phyloP scores from a whole-genome alignment of 495 filamentous ascomycete species.

The Cercophora sp. region DNA sequence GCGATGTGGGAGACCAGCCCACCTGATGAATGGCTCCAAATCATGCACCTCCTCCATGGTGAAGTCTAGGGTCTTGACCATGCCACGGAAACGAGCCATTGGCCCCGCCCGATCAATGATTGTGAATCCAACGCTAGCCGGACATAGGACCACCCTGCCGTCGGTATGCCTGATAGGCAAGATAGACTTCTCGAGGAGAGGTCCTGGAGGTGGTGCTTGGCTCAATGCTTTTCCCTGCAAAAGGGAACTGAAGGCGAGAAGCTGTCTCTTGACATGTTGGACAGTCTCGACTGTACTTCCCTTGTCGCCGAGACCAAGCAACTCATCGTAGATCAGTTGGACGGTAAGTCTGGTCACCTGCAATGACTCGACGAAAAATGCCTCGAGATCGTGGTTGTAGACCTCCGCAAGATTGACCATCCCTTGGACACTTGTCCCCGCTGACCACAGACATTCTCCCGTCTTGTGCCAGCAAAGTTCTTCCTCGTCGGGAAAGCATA shows the following conservation, averaged over 20 bases:
- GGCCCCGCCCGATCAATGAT: conserved; percentile 35
- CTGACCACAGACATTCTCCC: conserved; percentile 5
- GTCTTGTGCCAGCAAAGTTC: not conserved
- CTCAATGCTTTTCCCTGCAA: not conserved
- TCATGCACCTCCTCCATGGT: conserved; percentile 26
- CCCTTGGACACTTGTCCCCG: conserved; percentile 3
- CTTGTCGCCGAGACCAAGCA: conserved; percentile 17
- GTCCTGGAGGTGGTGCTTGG: not conserved
- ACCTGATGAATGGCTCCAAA: conserved; percentile 31
- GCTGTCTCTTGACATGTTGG: not conserved
- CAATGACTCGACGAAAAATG: conserved; percentile 32
- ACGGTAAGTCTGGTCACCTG: conserved; percentile 26
- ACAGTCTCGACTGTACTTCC: not conserved
- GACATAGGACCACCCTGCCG: conserved; percentile 9
- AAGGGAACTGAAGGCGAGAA: conserved; percentile 1
- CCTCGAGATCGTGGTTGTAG: conserved; percentile 18
- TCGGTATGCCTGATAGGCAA: conserved; percentile 1
- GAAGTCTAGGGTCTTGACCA: conserved; percentile 36
- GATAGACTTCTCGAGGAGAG: conserved; percentile 3
- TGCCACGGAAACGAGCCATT: conserved; percentile 19
- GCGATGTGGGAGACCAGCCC: conserved; percentile 26
- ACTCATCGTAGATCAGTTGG: conserved; percentile 29
- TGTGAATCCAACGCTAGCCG: conserved; percentile 22
- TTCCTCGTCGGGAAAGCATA: not conserved
- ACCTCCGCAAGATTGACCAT: conserved; percentile 29